Base-by-base conservation (phyloP, 2,329 filamentous ascomycete genomes). In the Colletotrichum kahawae region DNA sequence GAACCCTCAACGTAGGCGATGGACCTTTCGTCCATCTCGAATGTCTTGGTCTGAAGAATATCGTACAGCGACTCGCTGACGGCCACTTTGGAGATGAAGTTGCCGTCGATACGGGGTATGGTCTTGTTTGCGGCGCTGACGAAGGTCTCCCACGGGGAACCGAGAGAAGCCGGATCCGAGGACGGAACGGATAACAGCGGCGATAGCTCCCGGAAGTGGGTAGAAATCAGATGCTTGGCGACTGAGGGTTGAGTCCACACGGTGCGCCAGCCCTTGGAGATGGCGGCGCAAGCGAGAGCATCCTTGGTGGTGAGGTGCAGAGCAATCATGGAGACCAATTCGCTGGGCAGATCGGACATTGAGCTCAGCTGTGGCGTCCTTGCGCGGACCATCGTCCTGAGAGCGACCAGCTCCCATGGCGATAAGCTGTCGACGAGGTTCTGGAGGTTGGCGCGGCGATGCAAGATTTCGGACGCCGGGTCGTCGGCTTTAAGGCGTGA, bases 261-360 rank as follows among this genome's bases (percentile, higher is more conserved):
- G 5, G 7, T 9, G 4, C 65, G 54, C 76, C 77, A 78, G 33
- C 5, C 54, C 16, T 31, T 76, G 36, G 69, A 77, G 31, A 78
- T 70, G 3, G 21, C 64, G 3, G 59, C 36, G 29, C 73, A 76
- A 4, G 18, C n/a, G 4, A 76, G n/a, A 3, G 62, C 9, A 6
- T 77, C 76, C 16, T 29, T 24, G 13, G 33, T 56, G 24, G 24
- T 18, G 1, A 78, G 27, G 7, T 57, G n/a, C 18, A 9, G 4
- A 1, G 67, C 31, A 38, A 78, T 70, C 16, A 54, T n/a, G 18
- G 31, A 27, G 36, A 76, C 18, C 8, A 76, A 7, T 21, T 76
- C 68, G 5, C 63, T 16, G 7, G 77, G 76, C 1, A 78, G 67
- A 12, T 76, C 21, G 6, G 51, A 27, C 16, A 77, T 29, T 2